Base-by-base conservation (phyloP, 2,329 filamentous ascomycete genomes). In the Ophiocordyceps robertsii region DNA sequence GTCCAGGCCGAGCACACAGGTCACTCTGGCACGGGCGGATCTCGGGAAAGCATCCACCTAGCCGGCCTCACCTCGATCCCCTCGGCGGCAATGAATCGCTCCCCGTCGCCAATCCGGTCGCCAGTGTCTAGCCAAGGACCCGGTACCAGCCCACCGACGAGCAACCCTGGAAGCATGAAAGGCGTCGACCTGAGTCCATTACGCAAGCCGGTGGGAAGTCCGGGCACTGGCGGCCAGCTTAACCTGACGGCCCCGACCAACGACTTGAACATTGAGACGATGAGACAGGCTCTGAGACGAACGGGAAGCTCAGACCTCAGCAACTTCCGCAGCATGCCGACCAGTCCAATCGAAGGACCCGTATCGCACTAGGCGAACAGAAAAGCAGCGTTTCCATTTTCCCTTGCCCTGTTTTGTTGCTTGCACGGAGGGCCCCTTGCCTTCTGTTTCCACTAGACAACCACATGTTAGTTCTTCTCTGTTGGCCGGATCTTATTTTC, bases 231-330 rank as follows among this genome's bases (percentile, higher is more conserved):
- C 37, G 71, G 69, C 43, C 70, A 63, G 21, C 64, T 68, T 44
- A 65, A 75, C 41, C 63, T 75, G 13, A 45, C 52, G 35, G 46
- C 54, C 30, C 60, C 69, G 16, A 27, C 40, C 39, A 67, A 68
- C 46, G 89, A 95, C 48, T 67, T 95, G 46, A 87, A 84, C 45
- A 84, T 95, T 49, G 88, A 95, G 68, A 95, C 89, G 4, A 94
- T 95, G 89, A 75, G 82, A 41, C 88, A 95, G 63, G 89, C 87
- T 14, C 67, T 95, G 55, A 73, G 84, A 56, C 82, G 85, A 60
- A 94, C 88, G 13, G 85, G 80, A 37, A 95, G 87, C 61, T 77
- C 83, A 16, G 90, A 95, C 57, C 65, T 95, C 44, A 68, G 69
- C 49, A 66, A 63, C 39, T 57, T 69, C 39, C 65, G 72, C 46